These are phyloP conservation scores for Zygosaccharomyces bailii DNA, from an alignment of 805 yeast genomes.

Conservation along the genomic window DNA sequence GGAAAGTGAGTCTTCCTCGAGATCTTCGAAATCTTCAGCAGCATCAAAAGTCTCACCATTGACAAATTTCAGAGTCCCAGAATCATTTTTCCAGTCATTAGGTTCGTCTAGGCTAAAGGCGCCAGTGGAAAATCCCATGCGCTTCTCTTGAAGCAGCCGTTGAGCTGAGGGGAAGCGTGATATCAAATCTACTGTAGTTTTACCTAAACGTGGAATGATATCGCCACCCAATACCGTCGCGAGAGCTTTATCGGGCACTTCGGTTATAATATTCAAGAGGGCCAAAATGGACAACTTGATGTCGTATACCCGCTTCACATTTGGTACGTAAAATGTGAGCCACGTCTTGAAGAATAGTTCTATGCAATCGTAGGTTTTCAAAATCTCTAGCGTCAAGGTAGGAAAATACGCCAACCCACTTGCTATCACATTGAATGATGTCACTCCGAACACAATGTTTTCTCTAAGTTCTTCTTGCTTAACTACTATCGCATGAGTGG, in stretches of 20 bases:
- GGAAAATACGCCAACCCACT: constrained; percentile 64
- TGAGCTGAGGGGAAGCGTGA: constrained; percentile 70
- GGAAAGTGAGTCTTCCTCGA: constrained; percentile 77
- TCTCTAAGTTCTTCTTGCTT: constrained; percentile 29
- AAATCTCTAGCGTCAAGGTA: constrained; percentile 45
- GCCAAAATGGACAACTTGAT: constrained; percentile 73
- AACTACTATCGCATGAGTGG: constrained; percentile 36
- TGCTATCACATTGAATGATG: constrained; percentile 52
- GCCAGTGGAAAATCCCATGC: constrained; percentile 48
- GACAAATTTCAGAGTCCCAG: constrained; percentile 35
- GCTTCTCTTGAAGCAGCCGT: constrained; percentile 56
- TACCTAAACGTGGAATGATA: constrained; percentile 48
- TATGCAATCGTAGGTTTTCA: constrained; percentile 46
- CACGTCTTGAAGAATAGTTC: constrained; percentile 50
- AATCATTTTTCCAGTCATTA: constrained; percentile 37
- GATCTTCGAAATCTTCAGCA: constrained; percentile 63
- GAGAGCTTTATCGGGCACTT: constrained; percentile 30
- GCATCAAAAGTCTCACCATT: constrained; percentile 36
- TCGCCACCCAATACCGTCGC: constrained; percentile 36
- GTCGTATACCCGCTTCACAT: constrained; percentile 70
- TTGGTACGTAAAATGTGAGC: constrained; percentile 39
- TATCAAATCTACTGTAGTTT: constrained; percentile 49
- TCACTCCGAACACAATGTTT: constrained; percentile 33
- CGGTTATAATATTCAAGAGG: constrained; percentile 46
- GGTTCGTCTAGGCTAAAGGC: constrained; percentile 35